Evolutionary conservation across 2,329 filamentous ascomycete genomes (phyloP).

Genomic region (Capronia coronata): DNA sequence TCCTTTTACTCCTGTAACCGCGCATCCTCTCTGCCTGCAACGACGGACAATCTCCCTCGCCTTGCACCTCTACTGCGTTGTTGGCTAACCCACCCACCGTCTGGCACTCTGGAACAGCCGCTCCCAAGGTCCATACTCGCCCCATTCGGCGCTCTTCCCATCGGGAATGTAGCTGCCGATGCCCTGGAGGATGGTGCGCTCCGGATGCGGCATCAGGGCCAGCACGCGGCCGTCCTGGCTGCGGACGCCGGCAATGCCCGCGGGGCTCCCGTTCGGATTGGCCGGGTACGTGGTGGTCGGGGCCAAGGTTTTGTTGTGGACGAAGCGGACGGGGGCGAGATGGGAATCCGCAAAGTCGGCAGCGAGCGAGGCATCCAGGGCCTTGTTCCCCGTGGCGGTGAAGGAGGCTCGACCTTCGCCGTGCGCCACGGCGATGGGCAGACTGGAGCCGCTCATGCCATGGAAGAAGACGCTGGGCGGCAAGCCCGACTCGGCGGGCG

Average conservation of each 20-base stretch:
- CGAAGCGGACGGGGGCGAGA: conserved; percentile 71
- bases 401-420: conserved; percentile 82
- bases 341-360: conserved; percentile 55
- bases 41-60: background rate
- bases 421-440: conserved; percentile 85
- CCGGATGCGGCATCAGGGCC: conserved; percentile 89
- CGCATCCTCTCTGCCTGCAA: no score
- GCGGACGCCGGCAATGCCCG: conserved; percentile 72
- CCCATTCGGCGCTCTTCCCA: conserved; percentile 59
- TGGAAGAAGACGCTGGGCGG: conserved; percentile 75
- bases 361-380: conserved; percentile 38
- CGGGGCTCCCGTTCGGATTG: conserved; percentile 81
- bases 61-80: background rate
- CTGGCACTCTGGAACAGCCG: conserved; percentile 82
- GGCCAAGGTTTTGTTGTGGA: conserved; percentile 67
- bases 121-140: conserved; percentile 77
- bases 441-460: conserved; percentile 72
- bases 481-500: conserved; percentile 38
- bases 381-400: conserved; percentile 21
- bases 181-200: conserved; percentile 77
- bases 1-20: no score
- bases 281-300: conserved; percentile 78
- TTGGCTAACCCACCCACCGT: conserved; percentile 66
- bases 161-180: conserved; percentile 69
- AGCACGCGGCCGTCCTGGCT: conserved; percentile 72